Evolutionary conservation across 306 rosid genomes (phyloP).

Genomic region (Carpinus fangiana): DNA sequence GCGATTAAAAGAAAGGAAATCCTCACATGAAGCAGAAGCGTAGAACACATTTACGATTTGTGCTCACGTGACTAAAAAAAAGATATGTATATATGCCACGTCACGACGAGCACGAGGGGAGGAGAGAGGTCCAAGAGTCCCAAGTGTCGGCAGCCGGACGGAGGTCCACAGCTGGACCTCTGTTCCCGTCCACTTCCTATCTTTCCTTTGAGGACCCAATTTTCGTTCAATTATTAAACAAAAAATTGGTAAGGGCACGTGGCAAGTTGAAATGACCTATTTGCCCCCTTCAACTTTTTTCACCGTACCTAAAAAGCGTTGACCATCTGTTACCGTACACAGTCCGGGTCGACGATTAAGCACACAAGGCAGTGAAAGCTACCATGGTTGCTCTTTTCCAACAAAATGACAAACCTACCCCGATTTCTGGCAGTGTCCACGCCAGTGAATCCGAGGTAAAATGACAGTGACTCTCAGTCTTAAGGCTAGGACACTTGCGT

Average conservation of each 20-base stretch:
- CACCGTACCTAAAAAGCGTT: background rate
- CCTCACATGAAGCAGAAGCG: background rate
- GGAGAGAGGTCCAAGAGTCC: background rate
- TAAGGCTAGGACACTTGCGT: constrained; percentile 19
- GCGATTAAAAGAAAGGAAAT: constrained; percentile 1
- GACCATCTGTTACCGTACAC: constrained; percentile 28
- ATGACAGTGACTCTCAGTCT: constrained; percentile 8
- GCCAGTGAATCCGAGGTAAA: background rate
- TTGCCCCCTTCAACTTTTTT: background rate
- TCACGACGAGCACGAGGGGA: constrained; percentile 23
- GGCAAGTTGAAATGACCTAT: constrained; percentile 35
- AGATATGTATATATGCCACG: constrained; percentile 33
- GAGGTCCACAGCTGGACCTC: constrained; percentile 35
- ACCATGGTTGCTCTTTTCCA: background rate
- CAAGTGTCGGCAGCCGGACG: constrained; percentile 65
- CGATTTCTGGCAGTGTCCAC: background rate
- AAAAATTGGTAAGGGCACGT: constrained; percentile 48
- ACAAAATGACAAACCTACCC: constrained; percentile 40
- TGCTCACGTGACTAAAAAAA: constrained; percentile 38
- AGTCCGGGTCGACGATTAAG: background rate
- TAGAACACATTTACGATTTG: background rate
- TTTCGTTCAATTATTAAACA: background rate
- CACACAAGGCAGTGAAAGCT: background rate
- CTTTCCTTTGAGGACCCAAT: background rate
- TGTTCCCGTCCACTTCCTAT: constrained; percentile 19